Conservation (phyloP, 2,329 filamentous ascomycete species). For the Scorias spongiosa region DNA sequence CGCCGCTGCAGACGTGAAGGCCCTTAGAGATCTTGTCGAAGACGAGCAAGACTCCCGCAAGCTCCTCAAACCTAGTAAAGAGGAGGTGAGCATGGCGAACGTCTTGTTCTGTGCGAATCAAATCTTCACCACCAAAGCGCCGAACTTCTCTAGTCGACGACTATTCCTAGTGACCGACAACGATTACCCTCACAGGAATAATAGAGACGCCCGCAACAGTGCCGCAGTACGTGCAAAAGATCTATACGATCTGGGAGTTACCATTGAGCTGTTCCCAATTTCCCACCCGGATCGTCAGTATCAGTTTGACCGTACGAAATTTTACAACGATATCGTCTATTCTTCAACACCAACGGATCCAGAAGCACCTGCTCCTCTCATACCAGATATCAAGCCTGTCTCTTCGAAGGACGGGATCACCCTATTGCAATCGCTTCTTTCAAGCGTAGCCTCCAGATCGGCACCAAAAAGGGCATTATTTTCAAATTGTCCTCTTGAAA, state of each 20-base stretch:
- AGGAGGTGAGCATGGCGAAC: conserved; percentile 67
- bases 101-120: conserved; percentile 91
- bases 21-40: conserved; percentile 59
- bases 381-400: conserved; percentile 34
- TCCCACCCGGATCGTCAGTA: conserved; percentile 43
- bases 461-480: conserved; percentile 75
- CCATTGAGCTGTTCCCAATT: conserved; percentile 87
- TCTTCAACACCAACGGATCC: conserved; percentile 55
- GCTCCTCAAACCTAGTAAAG: conserved; percentile 52
- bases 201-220: conserved; percentile 57
- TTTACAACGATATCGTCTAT: conserved; percentile 95
- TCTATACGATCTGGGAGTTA: conserved; percentile 81
- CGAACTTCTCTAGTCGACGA: conserved; percentile 82
- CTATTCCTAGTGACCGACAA: conserved; percentile 96
- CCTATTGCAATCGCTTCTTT: conserved; percentile 63
- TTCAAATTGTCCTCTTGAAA: conserved; percentile 70
- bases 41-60: conserved; percentile 58
- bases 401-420: conserved; percentile 61
- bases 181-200: conserved; percentile 63
- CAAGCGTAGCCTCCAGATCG: conserved; percentile 82
- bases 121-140: conserved; percentile 85
- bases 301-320: conserved; percentile 67
- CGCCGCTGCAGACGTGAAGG: conserved; percentile 72
- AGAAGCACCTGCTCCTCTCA: conserved; percentile 43
- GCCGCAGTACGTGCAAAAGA: conserved; percentile 85